Base-by-base conservation (phyloP, 805 yeast species). In the Clavispora santaluciae region DNA sequence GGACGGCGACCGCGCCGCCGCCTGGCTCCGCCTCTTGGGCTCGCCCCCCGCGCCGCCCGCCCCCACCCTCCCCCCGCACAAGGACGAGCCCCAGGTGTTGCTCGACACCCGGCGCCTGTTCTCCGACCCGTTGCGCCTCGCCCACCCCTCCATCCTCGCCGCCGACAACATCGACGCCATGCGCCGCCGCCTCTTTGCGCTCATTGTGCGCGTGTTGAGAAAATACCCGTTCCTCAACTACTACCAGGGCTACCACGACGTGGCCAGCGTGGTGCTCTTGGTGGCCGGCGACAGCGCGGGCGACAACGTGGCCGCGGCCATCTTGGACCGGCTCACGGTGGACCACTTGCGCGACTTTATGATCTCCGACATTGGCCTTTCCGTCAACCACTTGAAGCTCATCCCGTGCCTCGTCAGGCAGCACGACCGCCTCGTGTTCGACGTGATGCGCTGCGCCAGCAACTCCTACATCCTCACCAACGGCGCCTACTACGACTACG, bases 191-290 rank as follows among this genome's bases (percentile, higher is more conserved):
- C 63, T 82, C 37, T 56, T 54, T 18, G 57, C 57, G 5, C 46
- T 82, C 11, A 73, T 87, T 3, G 60, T 75, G 11, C 65, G 67
- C 15, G 67, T 88, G 2, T 66, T 93, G 11, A 63, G 87, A 29
- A 71, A 68, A 12, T 66, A 81, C 49, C 90, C 90, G 0, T 53
- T 60, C 3, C 64, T 90, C 31, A 69, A 78, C 43, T 91, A 91
- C 60, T 91, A 89, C 59, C 99, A 91, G 62, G 99, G 99, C 0
- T 87, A 75, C 59, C 98, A 91, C 60, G 98, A 93, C 53, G 68
- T 93, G 16, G 89, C 87, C 1, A 72, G 86, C 26, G 72, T 85
- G 4, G 66, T 86, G 6, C 63, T 85, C 4, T 56, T 83, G 13
- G 76, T 83, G 1, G 77, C 79, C 48, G 55, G 53, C 26, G 53